A percentile compares a stretch with the other conserved stretches of the same genome.
These are phyloP conservation scores for Mycena amicta DNA, from an alignment of 768 basidiomycete species.

Conservation along the genomic window DNA sequence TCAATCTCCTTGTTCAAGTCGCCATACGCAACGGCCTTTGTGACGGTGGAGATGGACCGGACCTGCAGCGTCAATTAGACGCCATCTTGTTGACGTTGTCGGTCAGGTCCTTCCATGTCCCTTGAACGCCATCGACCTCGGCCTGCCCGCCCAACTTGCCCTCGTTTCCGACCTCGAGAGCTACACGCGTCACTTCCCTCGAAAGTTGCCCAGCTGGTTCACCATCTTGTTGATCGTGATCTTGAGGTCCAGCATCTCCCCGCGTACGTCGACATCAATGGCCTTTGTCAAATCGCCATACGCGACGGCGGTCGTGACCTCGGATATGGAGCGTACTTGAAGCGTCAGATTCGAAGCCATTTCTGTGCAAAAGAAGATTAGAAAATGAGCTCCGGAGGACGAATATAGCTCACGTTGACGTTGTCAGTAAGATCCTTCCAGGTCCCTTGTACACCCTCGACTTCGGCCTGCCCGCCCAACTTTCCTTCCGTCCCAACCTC, in stretches of 20 bases:
- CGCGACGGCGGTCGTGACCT: slow-evolving; percentile 21
- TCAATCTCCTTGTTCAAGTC: slow-evolving; percentile 91
- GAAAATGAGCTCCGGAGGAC: background rate
- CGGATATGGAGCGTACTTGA: slow-evolving; percentile 30
- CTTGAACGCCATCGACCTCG: slow-evolving; percentile 84
- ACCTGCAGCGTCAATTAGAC: slow-evolving; percentile 83
- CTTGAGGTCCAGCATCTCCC: slow-evolving; percentile 22
- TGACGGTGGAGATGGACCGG: slow-evolving; percentile 88
- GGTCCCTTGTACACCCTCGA: background rate
- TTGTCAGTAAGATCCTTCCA: slow-evolving; percentile 2
- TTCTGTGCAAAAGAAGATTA: no score
- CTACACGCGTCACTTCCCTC: slow-evolving; percentile 85
- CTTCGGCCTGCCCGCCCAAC: background rate
- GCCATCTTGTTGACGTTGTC: slow-evolving; percentile 83
- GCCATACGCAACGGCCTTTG: slow-evolving; percentile 90
- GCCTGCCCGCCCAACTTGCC: slow-evolving; percentile 90
- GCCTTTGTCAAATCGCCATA: slow-evolving; percentile 13
- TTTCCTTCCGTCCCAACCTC: slow-evolving; percentile 1
- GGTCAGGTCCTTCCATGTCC: slow-evolving; percentile 86
- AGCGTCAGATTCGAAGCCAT: slow-evolving; percentile 51
- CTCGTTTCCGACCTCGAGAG: slow-evolving; percentile 80
- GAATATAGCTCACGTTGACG: background rate
- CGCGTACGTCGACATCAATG: slow-evolving; percentile 18
- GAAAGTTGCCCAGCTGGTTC: slow-evolving; percentile 76
- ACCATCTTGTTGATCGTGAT: slow-evolving; percentile 24